Evolutionary conservation across 305 asterid species (phyloP), one percentile per base, ranked within the genome.

Genomic region (Withania somnifera): DNA sequence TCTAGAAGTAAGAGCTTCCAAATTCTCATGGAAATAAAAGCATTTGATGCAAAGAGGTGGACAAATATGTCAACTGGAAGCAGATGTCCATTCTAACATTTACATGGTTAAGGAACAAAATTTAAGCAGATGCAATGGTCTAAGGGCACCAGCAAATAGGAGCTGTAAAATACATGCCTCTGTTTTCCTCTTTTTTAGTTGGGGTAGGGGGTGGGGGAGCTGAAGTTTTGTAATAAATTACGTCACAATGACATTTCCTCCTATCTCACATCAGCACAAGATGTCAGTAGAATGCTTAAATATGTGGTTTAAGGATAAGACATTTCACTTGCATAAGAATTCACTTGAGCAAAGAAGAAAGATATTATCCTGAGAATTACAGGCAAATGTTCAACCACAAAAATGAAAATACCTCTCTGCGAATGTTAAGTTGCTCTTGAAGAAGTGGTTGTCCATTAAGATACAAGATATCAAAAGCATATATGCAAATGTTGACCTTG

Each of bases 381-480:
- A 34, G 38, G 45, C 6, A 45, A 84, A 60, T 61, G 52, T 42
- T 79, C 84, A 63, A 66, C 76, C 15, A 26, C 81, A 80, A 82
- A 57, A 79, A 78, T 50, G 53, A 77, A 42, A 57, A 81, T 91
- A 94, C 99, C 98, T 93, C 95, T 87, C 99, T 90, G 73, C 98
- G 98, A 82, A 88, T 87, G 75, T 84, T 83, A 24, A 97, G 97
- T 82, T 94, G 98, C 83, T 93, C 98, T 81, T 92, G 97, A 60
- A 97, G 87, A 88, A 94, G 98, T 84, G 89, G 87, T 86, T 91
- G 91, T 66, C 99, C 98, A 82, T 97, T 88, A 19, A 97, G 88
- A 88, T 92, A 93, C 87, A 97, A 90, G 78, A 97, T 89, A 84
- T 97, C 99, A 80, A 97, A 97, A 47, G 99, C 98, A 90, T 28